Base-by-base conservation (phyloP, 306 rosid genomes). In the Quercus rubra region DNA sequence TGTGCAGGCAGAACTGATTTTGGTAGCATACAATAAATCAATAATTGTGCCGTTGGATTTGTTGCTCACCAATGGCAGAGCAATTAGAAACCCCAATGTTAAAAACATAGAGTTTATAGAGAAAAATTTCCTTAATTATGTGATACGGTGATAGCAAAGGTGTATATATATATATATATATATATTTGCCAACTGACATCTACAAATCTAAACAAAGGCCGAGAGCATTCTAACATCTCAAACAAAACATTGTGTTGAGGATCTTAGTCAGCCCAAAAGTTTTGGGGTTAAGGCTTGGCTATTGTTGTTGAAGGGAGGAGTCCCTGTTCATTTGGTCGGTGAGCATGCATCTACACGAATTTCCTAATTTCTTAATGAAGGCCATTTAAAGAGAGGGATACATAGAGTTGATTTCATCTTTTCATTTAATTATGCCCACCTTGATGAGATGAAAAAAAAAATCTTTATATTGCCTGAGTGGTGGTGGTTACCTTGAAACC, bases 381-480 rank as follows among this genome's bases (percentile, higher is more conserved):
- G 63, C 63, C 68, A 27, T 73, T 5, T 69, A 64, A 20, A 64
- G 55, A 49, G 49, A 27, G 57, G 73, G 18, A 55, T 66, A 73
- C 28, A n/a, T 18, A 69, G 51, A 31, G 51, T 30, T n/a, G 62
- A 81, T 76, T 43, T 28, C 12, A 73, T 68, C 51, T 61, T 61
- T 71, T 56, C 72, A 28, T 79, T 43, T 73, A 27, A 21, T 46
- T 51, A 12, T 58, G 58, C 43, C 35, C 33, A 41, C 56, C 41
- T 62, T 66, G 81, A 41, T 18, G 15, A 19, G 72, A 72, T 28
- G 56, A 77, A 78, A 82, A 25, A 25, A 64, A 46, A 8, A 51
- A 15, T 6, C 30, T 15, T 23, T 30, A 9, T 4, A 64, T 64
- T 64, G 21, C 3, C 70, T 68, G 71, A 51, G 38, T 28, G 20